Conservation (phyloP, 345 rosid genomes). For the Microthlaspi erraticum region DNA sequence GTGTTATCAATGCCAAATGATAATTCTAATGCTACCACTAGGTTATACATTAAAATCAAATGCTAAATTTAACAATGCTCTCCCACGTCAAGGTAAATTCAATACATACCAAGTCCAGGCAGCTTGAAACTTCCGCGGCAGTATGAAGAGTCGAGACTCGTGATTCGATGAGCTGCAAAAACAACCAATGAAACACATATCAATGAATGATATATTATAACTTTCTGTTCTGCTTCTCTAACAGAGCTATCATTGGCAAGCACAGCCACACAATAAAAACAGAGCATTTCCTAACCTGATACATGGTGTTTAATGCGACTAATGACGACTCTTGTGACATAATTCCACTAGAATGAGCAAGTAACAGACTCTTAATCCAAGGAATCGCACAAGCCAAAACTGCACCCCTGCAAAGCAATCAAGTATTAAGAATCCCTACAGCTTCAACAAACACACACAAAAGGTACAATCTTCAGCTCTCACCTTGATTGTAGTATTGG, state of each 20-base stretch:
- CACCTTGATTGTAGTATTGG: constrained; percentile 85
- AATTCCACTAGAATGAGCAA: constrained; percentile 82
- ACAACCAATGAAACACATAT: constrained; percentile 21
- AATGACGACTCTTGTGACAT: constrained; percentile 87
- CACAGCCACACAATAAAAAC: neutral
- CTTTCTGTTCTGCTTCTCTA: neutral
- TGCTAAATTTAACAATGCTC: neutral
- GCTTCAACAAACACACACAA: neutral
- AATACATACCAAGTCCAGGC: constrained; percentile 57
- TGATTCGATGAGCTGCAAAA: constrained; percentile 80
- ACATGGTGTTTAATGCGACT: constrained; percentile 69
- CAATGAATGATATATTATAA: neutral
- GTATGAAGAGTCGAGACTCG: constrained; percentile 70
- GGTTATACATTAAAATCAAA: constrained; percentile 1
- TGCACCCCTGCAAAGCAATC: constrained; percentile 71
- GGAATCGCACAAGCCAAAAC: constrained; percentile 85
- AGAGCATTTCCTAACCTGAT: constrained; percentile 63
- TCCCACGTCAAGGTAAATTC: neutral
- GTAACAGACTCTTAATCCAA: constrained; percentile 81
- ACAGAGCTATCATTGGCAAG: neutral
- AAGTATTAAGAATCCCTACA: neutral
- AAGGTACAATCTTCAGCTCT: neutral
- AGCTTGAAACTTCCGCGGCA: constrained; percentile 72
- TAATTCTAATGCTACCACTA: neutral
- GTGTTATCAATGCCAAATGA: neutral